Base-by-base conservation (phyloP, 768 basidiomycete genomes). In the Amanita exitialis region DNA sequence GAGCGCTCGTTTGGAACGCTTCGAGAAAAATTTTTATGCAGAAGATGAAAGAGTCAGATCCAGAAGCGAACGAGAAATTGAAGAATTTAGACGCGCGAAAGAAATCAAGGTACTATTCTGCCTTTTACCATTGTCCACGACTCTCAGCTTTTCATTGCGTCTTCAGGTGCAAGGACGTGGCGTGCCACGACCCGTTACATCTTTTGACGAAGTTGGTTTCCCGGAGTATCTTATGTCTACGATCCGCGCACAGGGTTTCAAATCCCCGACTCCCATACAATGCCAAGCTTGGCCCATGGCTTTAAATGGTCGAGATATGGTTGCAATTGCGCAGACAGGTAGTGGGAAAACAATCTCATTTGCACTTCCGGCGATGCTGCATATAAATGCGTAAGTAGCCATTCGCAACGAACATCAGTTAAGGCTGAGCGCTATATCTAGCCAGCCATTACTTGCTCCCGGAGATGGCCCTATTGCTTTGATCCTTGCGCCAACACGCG, bases 221-320 rank as follows among this genome's bases (percentile, higher is more conserved):
- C 96, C 96, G 8, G 91, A 95, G 59, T 98, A 98, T 68, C 79
- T 99, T 54, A 83, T 97, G 83, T 70, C 80, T 47, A 90, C 95
- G 46, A 94, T 99, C 66, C 85, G 79, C 53, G 89, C 90, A 8
- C 92, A 96, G 70, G 96, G 96, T 28, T 99, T 99, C 71, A 67
- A 81, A 25, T 64, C 77, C 1, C 96, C 96, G 0, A 93, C 95
- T 6, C 85, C 96, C 44, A 98, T 99, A 62, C 96, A 99, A 64
- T 96, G 95, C 62, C 96, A 99, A 66, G 88, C 94, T 15, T 99
- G 96, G 96, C 96, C 96, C 0, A 98, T 98, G 93, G 95, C 96
- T 3, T 74, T 97, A 25, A 90, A 79, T 44, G 95, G 95, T 49
- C 78, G 91, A 54, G 95, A 99, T 68, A 77, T 97, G 35, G 88